Conservation (phyloP, 2,329 filamentous ascomycete species). For the Clonostachys byssicola region DNA sequence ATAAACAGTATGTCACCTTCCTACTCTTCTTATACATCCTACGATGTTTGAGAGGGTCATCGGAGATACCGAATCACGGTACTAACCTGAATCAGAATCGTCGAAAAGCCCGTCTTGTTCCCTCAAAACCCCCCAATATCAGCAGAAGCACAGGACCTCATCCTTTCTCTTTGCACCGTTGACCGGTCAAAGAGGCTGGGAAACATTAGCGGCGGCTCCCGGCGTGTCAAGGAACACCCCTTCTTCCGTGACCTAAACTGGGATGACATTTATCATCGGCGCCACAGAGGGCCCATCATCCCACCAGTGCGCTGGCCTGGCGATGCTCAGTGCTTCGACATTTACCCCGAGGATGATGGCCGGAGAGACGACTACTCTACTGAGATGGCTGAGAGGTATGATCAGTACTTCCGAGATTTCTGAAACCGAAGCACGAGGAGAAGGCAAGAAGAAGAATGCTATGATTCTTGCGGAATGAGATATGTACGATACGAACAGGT, state of each 20-base stretch:
- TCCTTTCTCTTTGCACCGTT: constrained; percentile 71
- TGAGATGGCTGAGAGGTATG: constrained; percentile 66
- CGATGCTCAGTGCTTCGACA: constrained; percentile 78
- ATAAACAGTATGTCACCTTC: constrained; percentile 60
- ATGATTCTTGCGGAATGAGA: too few species aligned
- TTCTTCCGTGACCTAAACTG: constrained; percentile 74
- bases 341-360: constrained; percentile 73
- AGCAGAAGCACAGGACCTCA: constrained; percentile 67
- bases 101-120: constrained; percentile 73
- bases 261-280: constrained; percentile 65
- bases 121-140: constrained; percentile 64
- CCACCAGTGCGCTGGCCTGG: constrained; percentile 70
- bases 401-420: constrained; percentile 69
- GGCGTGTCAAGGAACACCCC: constrained; percentile 67
- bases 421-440: constrained; percentile 23
- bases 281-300: constrained; percentile 65
- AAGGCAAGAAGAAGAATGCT: too few species aligned
- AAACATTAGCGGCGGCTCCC: constrained; percentile 72
- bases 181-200: constrained; percentile 75
- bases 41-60: too few species aligned
- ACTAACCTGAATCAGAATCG: constrained; percentile 51
- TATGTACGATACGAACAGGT: too few species aligned
- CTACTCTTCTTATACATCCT: background rate
- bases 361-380: constrained; percentile 63
- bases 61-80: too few species aligned